These are phyloP conservation scores for Vigna unguiculata DNA, from an alignment of 306 rosid genomes.

Conservation along the genomic window DNA sequence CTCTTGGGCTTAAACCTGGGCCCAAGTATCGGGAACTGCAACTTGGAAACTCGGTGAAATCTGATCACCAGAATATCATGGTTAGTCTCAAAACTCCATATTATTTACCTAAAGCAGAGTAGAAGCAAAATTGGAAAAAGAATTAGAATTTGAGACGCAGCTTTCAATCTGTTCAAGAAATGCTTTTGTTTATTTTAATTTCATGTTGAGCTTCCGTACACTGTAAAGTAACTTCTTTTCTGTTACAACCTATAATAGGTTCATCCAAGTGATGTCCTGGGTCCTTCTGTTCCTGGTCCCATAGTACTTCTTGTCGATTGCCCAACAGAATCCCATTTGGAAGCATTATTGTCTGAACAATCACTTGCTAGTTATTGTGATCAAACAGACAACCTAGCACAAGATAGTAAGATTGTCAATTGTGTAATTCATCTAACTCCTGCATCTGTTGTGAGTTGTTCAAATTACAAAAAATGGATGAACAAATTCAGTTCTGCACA, in stretches of 20 bases:
- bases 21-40: conserved; percentile 82
- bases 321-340: conserved; percentile 85
- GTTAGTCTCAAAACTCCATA: conserved; percentile 55
- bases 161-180: conserved; percentile 22
- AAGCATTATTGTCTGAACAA: conserved; percentile 62
- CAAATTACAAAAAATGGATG: conserved; percentile 87
- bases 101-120: conserved; percentile 35
- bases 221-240: conserved; percentile 37
- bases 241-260: conserved; percentile 61
- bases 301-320: conserved; percentile 91
- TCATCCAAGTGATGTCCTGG: conserved; percentile 94
- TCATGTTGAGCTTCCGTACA: conserved; percentile 36
- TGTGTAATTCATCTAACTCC: conserved; percentile 92
- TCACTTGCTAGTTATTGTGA: conserved; percentile 63
- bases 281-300: conserved; percentile 92
- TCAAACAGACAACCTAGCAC: conserved; percentile 55
- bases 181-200: conserved; percentile 36
- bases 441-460: conserved; percentile 60
- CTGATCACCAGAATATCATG: conserved; percentile 74
- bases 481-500: conserved; percentile 75
- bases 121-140: conserved; percentile 16
- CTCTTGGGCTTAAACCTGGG: conserved; percentile 82
- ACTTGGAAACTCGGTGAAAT: conserved; percentile 81
- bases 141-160: conserved; percentile 5
- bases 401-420: conserved; percentile 60